phyloP scores from a whole-genome alignment of 2,329 filamentous ascomycete species.

The Ilyonectria sp. region DNA sequence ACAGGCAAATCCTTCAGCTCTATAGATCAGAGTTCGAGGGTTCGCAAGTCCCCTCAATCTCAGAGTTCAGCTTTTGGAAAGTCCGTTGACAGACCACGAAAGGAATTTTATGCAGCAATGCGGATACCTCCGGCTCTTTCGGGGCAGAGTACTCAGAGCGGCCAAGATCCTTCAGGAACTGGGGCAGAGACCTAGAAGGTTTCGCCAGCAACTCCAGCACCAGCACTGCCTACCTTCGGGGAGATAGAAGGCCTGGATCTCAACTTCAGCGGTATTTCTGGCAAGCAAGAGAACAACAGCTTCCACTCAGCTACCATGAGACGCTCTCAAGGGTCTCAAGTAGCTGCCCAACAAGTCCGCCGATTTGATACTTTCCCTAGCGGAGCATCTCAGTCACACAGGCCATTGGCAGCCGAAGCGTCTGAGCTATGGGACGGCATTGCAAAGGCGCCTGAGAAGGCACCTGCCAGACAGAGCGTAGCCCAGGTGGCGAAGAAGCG shows the following conservation, averaged over 20 bases:
- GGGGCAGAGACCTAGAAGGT: constrained; percentile 39
- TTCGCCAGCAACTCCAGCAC: constrained; percentile 22
- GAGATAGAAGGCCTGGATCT: not conserved
- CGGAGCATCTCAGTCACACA: not conserved
- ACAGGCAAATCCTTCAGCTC: not conserved
- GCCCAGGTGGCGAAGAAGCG: constrained; percentile 45
- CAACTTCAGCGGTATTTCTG: not conserved
- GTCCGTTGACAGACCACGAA: constrained; percentile 40
- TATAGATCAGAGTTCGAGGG: not conserved
- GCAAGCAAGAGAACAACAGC: not conserved
- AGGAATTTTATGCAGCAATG: constrained; percentile 47
- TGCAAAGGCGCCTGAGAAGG: constrained; percentile 30
- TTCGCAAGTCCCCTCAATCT: not conserved
- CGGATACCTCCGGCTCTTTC: constrained; percentile 26
- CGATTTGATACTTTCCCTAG: constrained; percentile 15
- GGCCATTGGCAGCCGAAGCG: not conserved
- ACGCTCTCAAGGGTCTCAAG: not conserved
- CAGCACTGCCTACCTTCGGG: not conserved
- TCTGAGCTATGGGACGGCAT: constrained; percentile 21
- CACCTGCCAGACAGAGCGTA: constrained; percentile 33
- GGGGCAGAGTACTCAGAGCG: constrained; percentile 3
- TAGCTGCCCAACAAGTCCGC: not conserved
- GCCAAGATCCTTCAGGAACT: constrained; percentile 18
- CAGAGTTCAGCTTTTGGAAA: not conserved
- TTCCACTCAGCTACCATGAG: not conserved